phyloP scores from a whole-genome alignment of 1,284 basidiomycete genomes.

The Neonothopanus nambi region DNA sequence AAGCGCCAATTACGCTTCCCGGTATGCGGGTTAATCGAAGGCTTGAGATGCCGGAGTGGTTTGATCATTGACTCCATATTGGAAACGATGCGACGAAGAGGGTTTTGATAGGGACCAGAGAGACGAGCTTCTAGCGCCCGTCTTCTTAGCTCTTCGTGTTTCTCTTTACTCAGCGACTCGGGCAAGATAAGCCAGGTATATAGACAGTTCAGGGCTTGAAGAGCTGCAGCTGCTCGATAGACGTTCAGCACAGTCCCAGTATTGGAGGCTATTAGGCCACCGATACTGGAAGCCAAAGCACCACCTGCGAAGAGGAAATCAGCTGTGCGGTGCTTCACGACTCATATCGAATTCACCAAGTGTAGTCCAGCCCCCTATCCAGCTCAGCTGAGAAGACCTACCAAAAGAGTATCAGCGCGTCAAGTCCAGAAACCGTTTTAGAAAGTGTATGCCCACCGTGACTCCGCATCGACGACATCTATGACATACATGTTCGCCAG shows the following conservation, averaged over 20 bases:
- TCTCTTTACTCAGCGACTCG: constrained; percentile 31
- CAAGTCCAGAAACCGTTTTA: not conserved
- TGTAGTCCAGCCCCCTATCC: constrained; percentile 27
- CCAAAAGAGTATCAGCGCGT: not conserved
- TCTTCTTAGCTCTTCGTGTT: constrained; percentile 23
- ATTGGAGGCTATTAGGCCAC: constrained; percentile 29
- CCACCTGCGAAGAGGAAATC: constrained; percentile 20
- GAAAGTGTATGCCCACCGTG: constrained; percentile 23
- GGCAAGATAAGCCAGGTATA: constrained; percentile 29
- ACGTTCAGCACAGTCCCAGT: constrained; percentile 28
- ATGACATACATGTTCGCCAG: constrained; percentile 30
- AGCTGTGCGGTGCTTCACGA: not conserved
- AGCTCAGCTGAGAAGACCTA: constrained; percentile 31
- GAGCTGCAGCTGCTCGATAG: constrained; percentile 21
- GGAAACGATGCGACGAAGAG: not conserved
- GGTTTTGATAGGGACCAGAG: not conserved
- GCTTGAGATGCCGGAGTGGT: constrained; percentile 28
- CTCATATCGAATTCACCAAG: constrained; percentile 22
- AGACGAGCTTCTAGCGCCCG: constrained; percentile 5
- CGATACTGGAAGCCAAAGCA: constrained; percentile 27
- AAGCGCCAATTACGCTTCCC: constrained; percentile 33
- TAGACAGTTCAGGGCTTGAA: constrained; percentile 21
- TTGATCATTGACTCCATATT: constrained; percentile 20
- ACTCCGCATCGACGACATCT: constrained; percentile 27
- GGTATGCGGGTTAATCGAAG: constrained; percentile 19